Percentiles rank a stretch among this genome's conserved stretches.
These are phyloP conservation scores for Alternaria postmessia DNA, from an alignment of 2,329 filamentous ascomycete species.

Conservation along the genomic window DNA sequence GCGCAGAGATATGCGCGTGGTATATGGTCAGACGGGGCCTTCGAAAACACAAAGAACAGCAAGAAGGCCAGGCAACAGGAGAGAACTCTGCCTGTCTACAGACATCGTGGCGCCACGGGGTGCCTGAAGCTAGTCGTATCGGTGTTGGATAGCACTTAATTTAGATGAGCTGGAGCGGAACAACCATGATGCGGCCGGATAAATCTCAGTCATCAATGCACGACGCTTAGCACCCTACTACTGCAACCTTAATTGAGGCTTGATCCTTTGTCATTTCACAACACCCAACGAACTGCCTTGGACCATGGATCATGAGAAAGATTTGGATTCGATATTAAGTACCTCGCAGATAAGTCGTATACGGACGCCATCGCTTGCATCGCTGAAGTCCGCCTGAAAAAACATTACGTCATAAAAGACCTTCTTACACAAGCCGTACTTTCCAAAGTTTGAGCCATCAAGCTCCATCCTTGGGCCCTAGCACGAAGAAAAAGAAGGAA, in stretches of 20 bases:
- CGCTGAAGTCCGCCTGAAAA: background rate
- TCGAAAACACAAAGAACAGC: constrained; percentile 10
- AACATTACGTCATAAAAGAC: background rate
- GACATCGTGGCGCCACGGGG: constrained; percentile 5
- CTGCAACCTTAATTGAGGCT: constrained; percentile 6
- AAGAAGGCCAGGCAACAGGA: constrained; percentile 6
- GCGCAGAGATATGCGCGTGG: constrained; percentile 16
- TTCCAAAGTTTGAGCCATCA: background rate
- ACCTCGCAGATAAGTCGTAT: background rate
- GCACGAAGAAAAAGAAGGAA: background rate
- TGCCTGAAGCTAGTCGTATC: constrained; percentile 14
- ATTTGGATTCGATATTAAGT: background rate
- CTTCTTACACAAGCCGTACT: background rate
- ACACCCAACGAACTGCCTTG: no score
- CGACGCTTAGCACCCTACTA: background rate
- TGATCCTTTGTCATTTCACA: background rate
- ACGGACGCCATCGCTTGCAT: background rate
- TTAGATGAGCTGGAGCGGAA: constrained; percentile 4
- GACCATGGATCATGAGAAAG: background rate
- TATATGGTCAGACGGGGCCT: background rate
- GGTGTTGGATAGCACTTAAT: constrained; percentile 6
- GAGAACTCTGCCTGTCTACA: background rate
- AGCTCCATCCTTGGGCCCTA: background rate
- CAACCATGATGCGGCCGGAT: background rate
- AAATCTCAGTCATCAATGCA: constrained; percentile 5